Percentiles rank a stretch among this genome's conserved stretches.
These are phyloP conservation scores for Acephala macrosclerotiorum DNA, from an alignment of 2,329 filamentous ascomycete genomes.

Conservation along the genomic window DNA sequence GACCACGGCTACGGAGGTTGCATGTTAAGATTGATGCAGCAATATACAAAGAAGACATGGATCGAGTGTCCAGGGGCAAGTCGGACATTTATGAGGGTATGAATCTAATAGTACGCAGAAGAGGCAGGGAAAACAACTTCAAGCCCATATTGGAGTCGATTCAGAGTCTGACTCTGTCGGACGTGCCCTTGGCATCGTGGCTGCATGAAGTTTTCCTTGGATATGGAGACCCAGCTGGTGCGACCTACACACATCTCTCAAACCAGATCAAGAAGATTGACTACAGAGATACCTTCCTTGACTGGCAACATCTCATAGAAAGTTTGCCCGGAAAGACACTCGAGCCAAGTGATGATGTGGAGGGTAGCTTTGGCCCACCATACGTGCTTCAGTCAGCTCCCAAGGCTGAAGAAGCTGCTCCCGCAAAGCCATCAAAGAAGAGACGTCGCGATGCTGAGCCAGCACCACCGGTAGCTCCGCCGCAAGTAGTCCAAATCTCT, in stretches of 20 bases:
- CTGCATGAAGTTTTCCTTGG: slow-evolving; percentile 97
- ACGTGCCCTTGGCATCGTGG: slow-evolving; percentile 88
- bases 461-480: slow-evolving; percentile 61
- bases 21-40: slow-evolving; percentile 82
- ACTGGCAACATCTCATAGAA: slow-evolving; percentile 93
- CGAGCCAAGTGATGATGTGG: slow-evolving; percentile 76
- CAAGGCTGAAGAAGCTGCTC: slow-evolving; percentile 57
- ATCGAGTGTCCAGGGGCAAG: slow-evolving; percentile 69
- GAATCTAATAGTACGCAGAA: slow-evolving; percentile 85
- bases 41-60: slow-evolving; percentile 80
- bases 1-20: slow-evolving; percentile 70
- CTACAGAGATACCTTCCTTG: slow-evolving; percentile 91
- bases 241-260: slow-evolving; percentile 82
- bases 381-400: slow-evolving; percentile 80
- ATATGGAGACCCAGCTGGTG: slow-evolving; percentile 90
- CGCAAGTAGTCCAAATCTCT: slow-evolving; percentile 79
- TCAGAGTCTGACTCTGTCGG: slow-evolving; percentile 81
- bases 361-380: slow-evolving; percentile 82
- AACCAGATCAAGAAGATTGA: slow-evolving; percentile 83
- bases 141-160: slow-evolving; percentile 93
- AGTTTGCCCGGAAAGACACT: slow-evolving; percentile 88
- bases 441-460: slow-evolving; percentile 81
- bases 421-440: slow-evolving; percentile 79
- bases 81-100: slow-evolving; percentile 82
- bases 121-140: slow-evolving; percentile 95